Base-by-base conservation (phyloP, 306 rosid species). In the Calophaca sinica region DNA sequence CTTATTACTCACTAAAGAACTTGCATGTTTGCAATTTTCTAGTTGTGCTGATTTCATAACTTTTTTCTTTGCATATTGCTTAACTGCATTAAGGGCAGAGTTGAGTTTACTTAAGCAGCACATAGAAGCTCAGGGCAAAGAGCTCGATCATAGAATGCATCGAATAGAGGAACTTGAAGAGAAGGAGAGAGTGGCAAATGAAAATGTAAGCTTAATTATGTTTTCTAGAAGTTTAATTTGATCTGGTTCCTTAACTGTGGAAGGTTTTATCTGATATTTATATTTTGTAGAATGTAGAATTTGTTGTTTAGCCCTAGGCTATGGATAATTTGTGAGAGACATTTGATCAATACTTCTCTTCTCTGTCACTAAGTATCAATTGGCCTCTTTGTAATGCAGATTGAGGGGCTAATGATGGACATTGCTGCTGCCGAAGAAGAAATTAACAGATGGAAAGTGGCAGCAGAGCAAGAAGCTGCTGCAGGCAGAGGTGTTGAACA, bases 391-490 rank as follows among this genome's bases (percentile, higher is more conserved):
- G 49, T 77, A 7, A 80, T 80, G 54, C 53, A 96, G 99, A 88
- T 96, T 84, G 99, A 96, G 84, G 99, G 98, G 77, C 86, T 96
- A 58, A 96, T 96, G 99, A 83, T 85, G 98, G 99, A 96, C 83
- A 90, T 96, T 85, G 89, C 96, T 67, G 93, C 98, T 68, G 88
- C 98, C 64, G 99, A 92, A 86, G 99, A 96, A 84, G 99, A 96
- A 85, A 96, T 96, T 72, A 83, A 88, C 78, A 89, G 99, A 84
- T 96, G 98, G 99, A 96, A 90, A 89, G 83, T 84, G 51, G 99
- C 99, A 48, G 99, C 99, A 62, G 98, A 92, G 88, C 93, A 96
- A 84, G 98, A 96, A 89, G 99, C 99, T 60, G 99, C 92, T 81
- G 99, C 99, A 5, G 99, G 99, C 68, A 87, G 82, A 76, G 96